Conservation (phyloP, 805 yeast species). For the Myxozyma udenii region DNA sequence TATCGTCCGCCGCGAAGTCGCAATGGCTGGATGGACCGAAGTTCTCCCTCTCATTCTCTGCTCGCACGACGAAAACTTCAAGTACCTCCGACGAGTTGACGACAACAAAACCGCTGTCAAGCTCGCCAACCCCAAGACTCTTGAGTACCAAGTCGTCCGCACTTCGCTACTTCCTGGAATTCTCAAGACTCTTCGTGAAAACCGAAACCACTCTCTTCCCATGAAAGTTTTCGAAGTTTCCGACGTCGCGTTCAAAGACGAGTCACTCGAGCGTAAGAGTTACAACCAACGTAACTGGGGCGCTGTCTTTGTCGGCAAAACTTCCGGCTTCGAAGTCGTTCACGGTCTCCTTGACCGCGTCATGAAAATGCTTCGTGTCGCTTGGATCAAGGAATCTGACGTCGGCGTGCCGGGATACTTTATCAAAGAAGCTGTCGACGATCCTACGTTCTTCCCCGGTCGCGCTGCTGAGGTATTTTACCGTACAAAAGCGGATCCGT, state of each 20-base stretch:
- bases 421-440: slow-evolving; percentile 19
- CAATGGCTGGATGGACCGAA: slow-evolving; percentile 95
- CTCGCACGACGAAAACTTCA: slow-evolving; percentile 95
- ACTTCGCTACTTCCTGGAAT: slow-evolving; percentile 92
- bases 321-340: slow-evolving; percentile 88
- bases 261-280: slow-evolving; percentile 78
- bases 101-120: slow-evolving; percentile 78
- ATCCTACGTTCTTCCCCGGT: slow-evolving; percentile 86
- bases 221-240: slow-evolving; percentile 93
- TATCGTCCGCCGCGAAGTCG: slow-evolving; percentile 82
- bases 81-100: slow-evolving; percentile 70
- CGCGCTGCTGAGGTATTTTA: slow-evolving; percentile 88
- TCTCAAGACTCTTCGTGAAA: slow-evolving; percentile 90
- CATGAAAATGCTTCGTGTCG: slow-evolving; percentile 91
- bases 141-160: slow-evolving; percentile 96
- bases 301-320: slow-evolving; percentile 90
- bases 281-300: slow-evolving; percentile 91
- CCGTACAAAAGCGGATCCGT: slow-evolving; percentile 51
- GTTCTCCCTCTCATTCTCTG: slow-evolving; percentile 93
- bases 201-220: slow-evolving; percentile 92
- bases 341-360: slow-evolving; percentile 93
- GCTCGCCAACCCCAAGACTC: slow-evolving; percentile 92
- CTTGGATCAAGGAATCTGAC: slow-evolving; percentile 40
- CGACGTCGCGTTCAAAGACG: slow-evolving; percentile 86
- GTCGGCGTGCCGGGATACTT: slow-evolving; percentile 22